Conservation (phyloP, 257 asterid genomes). For the Plectranthus barbatus region DNA sequence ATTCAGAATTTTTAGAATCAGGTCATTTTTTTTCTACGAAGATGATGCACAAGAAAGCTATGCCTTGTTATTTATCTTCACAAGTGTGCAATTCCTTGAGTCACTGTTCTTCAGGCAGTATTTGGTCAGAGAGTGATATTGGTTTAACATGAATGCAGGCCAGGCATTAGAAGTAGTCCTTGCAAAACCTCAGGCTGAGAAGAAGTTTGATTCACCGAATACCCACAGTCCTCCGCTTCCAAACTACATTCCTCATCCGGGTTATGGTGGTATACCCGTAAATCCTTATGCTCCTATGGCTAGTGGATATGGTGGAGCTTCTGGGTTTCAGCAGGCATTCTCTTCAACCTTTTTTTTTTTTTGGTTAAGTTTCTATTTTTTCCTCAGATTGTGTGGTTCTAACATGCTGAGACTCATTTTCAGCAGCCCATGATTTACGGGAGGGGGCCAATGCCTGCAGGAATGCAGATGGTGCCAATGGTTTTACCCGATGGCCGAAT, state of each 20-base stretch:
- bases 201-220: conserved; percentile 54
- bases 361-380: not conserved
- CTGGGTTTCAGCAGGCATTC: conserved; percentile 81
- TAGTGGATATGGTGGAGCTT: conserved; percentile 64
- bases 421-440: conserved; percentile 93
- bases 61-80: not conserved
- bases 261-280: conserved; percentile 67
- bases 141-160: conserved; percentile 42
- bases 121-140: conserved; percentile 4
- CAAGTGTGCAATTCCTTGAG: not conserved
- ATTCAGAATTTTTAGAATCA: not conserved
- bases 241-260: conserved; percentile 73
- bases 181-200: conserved; percentile 94
- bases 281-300: conserved; percentile 64
- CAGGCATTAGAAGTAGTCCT: conserved; percentile 79
- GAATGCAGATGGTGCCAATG: conserved; percentile 99
- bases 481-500: conserved; percentile 95
- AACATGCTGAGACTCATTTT: not conserved
- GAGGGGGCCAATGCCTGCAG: conserved; percentile 94
- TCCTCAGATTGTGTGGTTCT: not conserved
- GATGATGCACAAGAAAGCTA: not conserved
- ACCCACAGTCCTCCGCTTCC: conserved; percentile 53
- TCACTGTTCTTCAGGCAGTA: not conserved
- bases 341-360: not conserved
- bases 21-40: not conserved